Evolutionary conservation across 768 basidiomycete genomes (phyloP).

Genomic region (Suillus occidentalis): DNA sequence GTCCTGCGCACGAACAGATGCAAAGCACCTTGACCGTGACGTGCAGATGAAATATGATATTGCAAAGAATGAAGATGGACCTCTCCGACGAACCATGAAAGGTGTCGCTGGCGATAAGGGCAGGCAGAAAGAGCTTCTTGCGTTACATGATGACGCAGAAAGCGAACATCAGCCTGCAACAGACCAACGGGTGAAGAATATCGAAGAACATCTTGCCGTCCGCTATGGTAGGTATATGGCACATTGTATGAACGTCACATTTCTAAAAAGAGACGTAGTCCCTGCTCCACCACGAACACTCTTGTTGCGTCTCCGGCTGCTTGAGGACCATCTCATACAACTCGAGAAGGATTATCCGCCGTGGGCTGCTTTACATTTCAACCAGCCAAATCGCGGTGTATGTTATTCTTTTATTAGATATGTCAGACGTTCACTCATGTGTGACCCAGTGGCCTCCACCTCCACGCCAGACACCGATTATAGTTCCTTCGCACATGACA

Average conservation of each 20-base stretch:
- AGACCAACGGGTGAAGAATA: slow-evolving; percentile 60
- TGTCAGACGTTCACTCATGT: not conserved
- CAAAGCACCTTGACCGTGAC: slow-evolving; percentile 69
- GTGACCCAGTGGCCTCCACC: slow-evolving; percentile 76
- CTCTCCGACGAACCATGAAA: slow-evolving; percentile 61
- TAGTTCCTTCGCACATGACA: slow-evolving; percentile 69
- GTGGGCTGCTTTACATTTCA: slow-evolving; percentile 88
- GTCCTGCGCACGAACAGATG: slow-evolving; percentile 76
- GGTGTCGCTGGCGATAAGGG: slow-evolving; percentile 17
- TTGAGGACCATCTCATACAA: slow-evolving; percentile 76
- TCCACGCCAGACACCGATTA: slow-evolving; percentile 73
- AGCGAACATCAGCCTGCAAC: slow-evolving; percentile 57
- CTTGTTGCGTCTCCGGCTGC: slow-evolving; percentile 60
- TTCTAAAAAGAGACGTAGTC: slow-evolving; percentile 42
- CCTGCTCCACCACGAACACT: slow-evolving; percentile 69
- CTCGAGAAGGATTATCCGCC: slow-evolving; percentile 84
- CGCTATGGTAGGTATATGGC: slow-evolving; percentile 59
- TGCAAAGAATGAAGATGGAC: slow-evolving; percentile 80
- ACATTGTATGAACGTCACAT: not conserved
- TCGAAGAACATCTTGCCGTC: slow-evolving; percentile 72
- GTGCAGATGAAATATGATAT: slow-evolving; percentile 87
- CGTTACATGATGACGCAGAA: slow-evolving; percentile 28
- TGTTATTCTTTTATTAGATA: slow-evolving; percentile 28
- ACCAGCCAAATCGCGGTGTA: slow-evolving; percentile 79
- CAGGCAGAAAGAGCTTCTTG: slow-evolving; percentile 10